Conservation (phyloP, 257 asterid genomes). For the Cordia subcordata region DNA sequence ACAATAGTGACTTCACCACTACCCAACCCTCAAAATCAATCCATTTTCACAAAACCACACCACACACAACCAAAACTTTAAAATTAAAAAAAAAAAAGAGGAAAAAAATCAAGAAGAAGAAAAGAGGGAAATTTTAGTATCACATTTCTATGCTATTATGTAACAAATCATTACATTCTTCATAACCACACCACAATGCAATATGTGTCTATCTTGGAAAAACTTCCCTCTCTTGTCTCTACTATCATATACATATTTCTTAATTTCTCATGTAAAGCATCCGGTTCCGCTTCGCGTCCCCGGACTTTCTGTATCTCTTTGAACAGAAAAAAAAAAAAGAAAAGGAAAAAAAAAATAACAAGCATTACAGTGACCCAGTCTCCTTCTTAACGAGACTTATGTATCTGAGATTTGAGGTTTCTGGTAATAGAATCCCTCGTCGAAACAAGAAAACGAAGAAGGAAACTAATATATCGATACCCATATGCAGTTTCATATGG, state of each 20-base stretch:
- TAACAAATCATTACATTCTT: not conserved
- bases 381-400: no score
- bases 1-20: slow-evolving; percentile 39
- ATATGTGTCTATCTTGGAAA: no score
- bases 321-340: slow-evolving; percentile 2
- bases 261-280: slow-evolving; percentile 17
- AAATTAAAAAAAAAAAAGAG: no score
- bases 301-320: slow-evolving; percentile 25
- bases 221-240: not conserved
- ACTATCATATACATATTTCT: slow-evolving; percentile 1
- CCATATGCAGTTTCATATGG: slow-evolving; percentile 1
- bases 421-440: no score
- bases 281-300: slow-evolving; percentile 83
- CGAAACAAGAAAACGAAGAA: no score
- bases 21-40: slow-evolving; percentile 2
- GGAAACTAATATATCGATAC: no score
- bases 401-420: no score
- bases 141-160: not conserved
- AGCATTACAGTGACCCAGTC: not conserved
- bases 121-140: no score
- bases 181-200: not conserved
- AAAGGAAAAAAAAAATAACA: not conserved
- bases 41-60: not conserved
- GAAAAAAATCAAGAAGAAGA: no score
- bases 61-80: not conserved